Evolutionary conservation across 2,329 filamentous ascomycete species (phyloP).

Genomic region (Penicillium sp.): DNA sequence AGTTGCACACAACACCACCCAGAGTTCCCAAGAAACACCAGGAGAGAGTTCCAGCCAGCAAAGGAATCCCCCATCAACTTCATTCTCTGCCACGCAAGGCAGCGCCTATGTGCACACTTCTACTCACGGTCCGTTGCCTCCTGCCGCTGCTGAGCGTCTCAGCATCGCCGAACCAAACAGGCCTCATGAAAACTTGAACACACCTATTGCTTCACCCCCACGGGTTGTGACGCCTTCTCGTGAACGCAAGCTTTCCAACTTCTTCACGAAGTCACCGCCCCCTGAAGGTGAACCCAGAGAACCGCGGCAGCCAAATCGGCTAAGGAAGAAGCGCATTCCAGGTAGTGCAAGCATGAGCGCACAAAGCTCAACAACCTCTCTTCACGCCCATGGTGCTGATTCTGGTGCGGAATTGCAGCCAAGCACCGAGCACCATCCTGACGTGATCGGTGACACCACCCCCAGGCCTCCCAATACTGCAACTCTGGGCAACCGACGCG

Average conservation of each 20-base stretch:
- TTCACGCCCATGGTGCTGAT: conserved; percentile 54
- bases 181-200: conserved; percentile 48
- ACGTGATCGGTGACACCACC: conserved; percentile 32
- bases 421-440: conserved; percentile 22
- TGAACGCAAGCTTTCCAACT: conserved; percentile 67
- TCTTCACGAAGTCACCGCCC: conserved; percentile 70
- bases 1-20: background rate
- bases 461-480: conserved; percentile 36
- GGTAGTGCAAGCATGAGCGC: conserved; percentile 81
- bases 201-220: conserved; percentile 44
- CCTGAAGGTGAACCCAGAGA: conserved; percentile 61
- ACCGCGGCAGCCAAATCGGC: conserved; percentile 76
- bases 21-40: background rate
- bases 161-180: conserved; percentile 15
- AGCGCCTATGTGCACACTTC: conserved; percentile 33
- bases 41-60: conserved; percentile 5
- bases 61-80: conserved; percentile 8
- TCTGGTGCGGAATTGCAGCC: conserved; percentile 33
- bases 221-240: conserved; percentile 58
- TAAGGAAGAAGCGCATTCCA: conserved; percentile 82
- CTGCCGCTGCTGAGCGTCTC: conserved; percentile 19
- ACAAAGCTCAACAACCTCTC: conserved; percentile 82
- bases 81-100: conserved; percentile 19
- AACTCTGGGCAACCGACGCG: conserved; percentile 29
- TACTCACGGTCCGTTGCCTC: conserved; percentile 34